phyloP scores from a whole-genome alignment of 495 filamentous ascomycete species.

The Bryoglossum gracile region DNA sequence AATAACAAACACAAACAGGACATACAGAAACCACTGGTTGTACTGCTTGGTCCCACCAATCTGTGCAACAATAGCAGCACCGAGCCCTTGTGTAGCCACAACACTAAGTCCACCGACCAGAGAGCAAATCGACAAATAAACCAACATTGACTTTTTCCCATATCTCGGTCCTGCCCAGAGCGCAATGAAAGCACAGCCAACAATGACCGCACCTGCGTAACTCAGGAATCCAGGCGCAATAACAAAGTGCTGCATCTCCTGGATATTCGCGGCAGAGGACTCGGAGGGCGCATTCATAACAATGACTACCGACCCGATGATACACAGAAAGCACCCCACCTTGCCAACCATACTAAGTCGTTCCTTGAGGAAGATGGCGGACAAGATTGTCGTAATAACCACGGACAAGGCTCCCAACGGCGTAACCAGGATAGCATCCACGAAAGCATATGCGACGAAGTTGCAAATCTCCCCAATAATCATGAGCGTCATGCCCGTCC shows the following conservation, averaged over 20 bases:
- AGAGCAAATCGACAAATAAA: constrained; percentile 94
- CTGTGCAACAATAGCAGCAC: constrained; percentile 85
- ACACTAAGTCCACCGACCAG: constrained; percentile 91
- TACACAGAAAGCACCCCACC: constrained; percentile 91
- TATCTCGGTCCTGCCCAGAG: constrained; percentile 84
- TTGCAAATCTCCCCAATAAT: constrained; percentile 96
- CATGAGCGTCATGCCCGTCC: constrained; percentile 95
- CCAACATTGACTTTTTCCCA: constrained; percentile 94
- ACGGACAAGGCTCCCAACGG: constrained; percentile 92
- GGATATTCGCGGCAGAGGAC: constrained; percentile 78
- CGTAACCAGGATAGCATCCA: constrained; percentile 93
- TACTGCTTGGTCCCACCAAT: constrained; percentile 73
- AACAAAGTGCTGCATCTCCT: constrained; percentile 88
- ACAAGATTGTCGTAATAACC: constrained; percentile 87
- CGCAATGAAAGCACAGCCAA: constrained; percentile 63
- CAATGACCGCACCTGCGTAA: constrained; percentile 78
- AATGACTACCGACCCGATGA: constrained; percentile 88
- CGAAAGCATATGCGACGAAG: constrained; percentile 94
- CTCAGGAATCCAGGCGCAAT: constrained; percentile 78
- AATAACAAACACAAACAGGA: constrained; percentile 86
- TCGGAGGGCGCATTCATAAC: constrained; percentile 86
- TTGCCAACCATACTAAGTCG: constrained; percentile 92
- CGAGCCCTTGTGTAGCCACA: constrained; percentile 88
- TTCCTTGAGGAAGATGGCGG: constrained; percentile 95
- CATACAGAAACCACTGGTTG: constrained; percentile 95